Evolutionary conservation across 2,329 filamentous ascomycete genomes (phyloP).

Genomic region (Botrytis porri): DNA sequence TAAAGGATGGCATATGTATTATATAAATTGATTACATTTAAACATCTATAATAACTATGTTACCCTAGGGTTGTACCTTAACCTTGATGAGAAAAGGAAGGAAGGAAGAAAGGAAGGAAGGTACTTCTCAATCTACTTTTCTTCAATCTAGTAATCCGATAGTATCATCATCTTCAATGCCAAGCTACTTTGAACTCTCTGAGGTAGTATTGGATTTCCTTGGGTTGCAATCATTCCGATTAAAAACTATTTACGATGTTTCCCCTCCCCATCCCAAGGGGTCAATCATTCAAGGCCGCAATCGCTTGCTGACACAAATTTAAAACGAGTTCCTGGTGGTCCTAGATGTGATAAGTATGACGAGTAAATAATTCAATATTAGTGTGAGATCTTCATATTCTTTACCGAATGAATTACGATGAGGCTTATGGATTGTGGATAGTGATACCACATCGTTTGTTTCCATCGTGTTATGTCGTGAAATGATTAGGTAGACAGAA

Average conservation of each 20-base stretch:
- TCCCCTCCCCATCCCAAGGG: background rate
- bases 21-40: no score
- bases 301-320: slow-evolving; percentile 3
- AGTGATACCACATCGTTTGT: background rate
- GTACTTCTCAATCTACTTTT: background rate
- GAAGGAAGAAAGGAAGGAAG: background rate
- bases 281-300: background rate
- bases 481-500: background rate
- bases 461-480: background rate
- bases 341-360: background rate
- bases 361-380: background rate
- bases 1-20: no score
- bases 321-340: background rate
- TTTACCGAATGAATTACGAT: background rate
- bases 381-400: background rate
- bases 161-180: background rate
- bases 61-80: background rate
- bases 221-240: background rate
- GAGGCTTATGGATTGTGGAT: background rate
- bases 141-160: background rate
- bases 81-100: background rate
- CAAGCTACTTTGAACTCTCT: background rate
- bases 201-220: background rate
- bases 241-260: background rate
- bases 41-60: no score